phyloP scores from a whole-genome alignment of 305 asterid species.

The Fraxinus latifolia region DNA sequence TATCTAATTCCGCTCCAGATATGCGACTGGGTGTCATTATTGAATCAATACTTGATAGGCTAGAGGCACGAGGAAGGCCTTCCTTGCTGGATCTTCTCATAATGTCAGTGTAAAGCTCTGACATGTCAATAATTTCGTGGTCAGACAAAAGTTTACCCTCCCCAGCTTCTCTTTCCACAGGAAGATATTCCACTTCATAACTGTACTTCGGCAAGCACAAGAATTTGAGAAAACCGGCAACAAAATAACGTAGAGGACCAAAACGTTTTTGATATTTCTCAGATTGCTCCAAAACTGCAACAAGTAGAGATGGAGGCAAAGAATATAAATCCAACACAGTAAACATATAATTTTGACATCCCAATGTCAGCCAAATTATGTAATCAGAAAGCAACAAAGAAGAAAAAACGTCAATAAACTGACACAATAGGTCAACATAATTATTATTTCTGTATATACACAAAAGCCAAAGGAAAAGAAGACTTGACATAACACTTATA shows the following conservation, averaged over 20 bases:
- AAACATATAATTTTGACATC: not conserved
- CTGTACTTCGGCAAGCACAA: conserved; percentile 89
- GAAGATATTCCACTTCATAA: conserved; percentile 90
- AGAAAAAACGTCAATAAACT: not conserved
- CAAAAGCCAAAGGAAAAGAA: not conserved
- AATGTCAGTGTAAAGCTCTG: conserved; percentile 84
- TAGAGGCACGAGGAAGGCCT: conserved; percentile 94
- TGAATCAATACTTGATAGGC: conserved; percentile 92
- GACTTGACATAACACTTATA: not conserved
- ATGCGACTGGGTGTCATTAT: conserved; percentile 80
- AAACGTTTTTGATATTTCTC: conserved; percentile 90
- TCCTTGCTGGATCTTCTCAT: conserved; percentile 94
- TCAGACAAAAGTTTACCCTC: conserved; percentile 51
- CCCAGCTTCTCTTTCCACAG: conserved; percentile 52
- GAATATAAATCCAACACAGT: not conserved
- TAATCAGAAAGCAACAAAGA: not conserved
- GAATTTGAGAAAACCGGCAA: conserved; percentile 93
- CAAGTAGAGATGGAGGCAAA: conserved; percentile 23
- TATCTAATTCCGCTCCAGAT: conserved; percentile 71
- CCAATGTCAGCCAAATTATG: not conserved
- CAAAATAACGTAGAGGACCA: conserved; percentile 93
- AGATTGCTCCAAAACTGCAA: conserved; percentile 90
- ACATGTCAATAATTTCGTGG: conserved; percentile 67
- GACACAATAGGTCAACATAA: not conserved
- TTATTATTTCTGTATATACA: not conserved